Evolutionary conservation across 2,329 filamentous ascomycete species (phyloP).

Genomic region (Pseudogymnoascus sp.): DNA sequence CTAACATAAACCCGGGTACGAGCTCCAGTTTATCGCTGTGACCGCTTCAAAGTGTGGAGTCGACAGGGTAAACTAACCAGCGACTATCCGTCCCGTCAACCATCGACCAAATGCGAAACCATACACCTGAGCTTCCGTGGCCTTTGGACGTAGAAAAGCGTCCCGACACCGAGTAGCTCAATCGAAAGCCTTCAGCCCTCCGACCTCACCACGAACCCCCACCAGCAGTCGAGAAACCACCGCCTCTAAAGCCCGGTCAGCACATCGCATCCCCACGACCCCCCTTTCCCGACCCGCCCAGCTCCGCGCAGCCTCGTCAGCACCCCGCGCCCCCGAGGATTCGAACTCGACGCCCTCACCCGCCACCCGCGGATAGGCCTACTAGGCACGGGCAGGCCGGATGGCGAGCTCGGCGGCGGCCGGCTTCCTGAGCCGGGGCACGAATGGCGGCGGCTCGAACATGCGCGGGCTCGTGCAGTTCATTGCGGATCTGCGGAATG

Average conservation of each 20-base stretch:
- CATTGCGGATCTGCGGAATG: constrained; percentile 93
- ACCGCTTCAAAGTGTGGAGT: constrained; percentile 2
- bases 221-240: neutral
- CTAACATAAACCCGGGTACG: constrained; percentile 1
- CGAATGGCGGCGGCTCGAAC: constrained; percentile 51
- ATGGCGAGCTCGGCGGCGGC: constrained; percentile 30
- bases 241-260: neutral
- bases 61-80: constrained; percentile 6
- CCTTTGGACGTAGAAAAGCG: neutral
- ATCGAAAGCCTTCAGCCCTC: neutral
- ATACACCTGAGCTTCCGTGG: neutral
- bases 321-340: neutral
- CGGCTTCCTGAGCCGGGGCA: constrained; percentile 59
- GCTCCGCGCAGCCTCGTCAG: neutral
- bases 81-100: constrained; percentile 5
- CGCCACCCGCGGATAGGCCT: neutral
- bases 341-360: neutral
- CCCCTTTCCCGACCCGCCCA: neutral
- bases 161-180: neutral
- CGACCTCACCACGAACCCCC: neutral
- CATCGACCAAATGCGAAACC: constrained; percentile 5
- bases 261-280: neutral
- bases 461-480: constrained; percentile 90
- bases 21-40: neutral
- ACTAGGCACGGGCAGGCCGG: constrained; percentile 4